phyloP scores from a whole-genome alignment of 2,329 filamentous ascomycete genomes.

The Raffaelea deltoideospora region DNA sequence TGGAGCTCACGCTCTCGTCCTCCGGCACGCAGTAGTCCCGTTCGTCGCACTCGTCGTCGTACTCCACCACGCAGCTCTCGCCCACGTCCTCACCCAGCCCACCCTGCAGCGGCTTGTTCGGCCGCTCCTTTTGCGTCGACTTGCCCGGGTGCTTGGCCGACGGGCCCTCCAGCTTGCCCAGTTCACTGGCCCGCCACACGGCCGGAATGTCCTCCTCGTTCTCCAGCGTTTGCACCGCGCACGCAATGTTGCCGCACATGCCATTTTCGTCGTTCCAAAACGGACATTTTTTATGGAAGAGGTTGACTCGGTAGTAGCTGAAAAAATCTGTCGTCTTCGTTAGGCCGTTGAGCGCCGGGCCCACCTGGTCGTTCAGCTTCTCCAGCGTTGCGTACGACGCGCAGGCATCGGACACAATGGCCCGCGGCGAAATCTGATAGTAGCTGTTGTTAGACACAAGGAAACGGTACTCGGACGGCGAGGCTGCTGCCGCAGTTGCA shows the following conservation, averaged over 20 bases:
- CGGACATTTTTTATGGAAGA: slow-evolving; percentile 87
- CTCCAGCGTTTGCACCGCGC: slow-evolving; percentile 86
- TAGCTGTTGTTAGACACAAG: slow-evolving; percentile 23
- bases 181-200: slow-evolving; percentile 81
- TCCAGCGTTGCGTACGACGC: slow-evolving; percentile 88
- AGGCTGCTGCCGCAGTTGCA: slow-evolving; percentile 4
- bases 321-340: slow-evolving; percentile 92
- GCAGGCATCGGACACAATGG: slow-evolving; percentile 87
- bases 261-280: slow-evolving; percentile 91
- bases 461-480: slow-evolving; percentile 10
- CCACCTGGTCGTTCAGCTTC: slow-evolving; percentile 60
- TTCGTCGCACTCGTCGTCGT: slow-evolving; percentile 92
- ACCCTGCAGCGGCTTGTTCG: slow-evolving; percentile 62
- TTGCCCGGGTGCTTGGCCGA: slow-evolving; percentile 77
- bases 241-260: slow-evolving; percentile 94
- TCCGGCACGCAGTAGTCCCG: slow-evolving; percentile 94
- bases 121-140: slow-evolving; percentile 54
- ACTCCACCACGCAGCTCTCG: slow-evolving; percentile 93
- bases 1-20: slow-evolving; percentile 71
- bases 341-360: slow-evolving; percentile 63
- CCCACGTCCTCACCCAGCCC: slow-evolving; percentile 73
- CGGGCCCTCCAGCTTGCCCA: slow-evolving; percentile 84
- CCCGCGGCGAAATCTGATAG: slow-evolving; percentile 65
- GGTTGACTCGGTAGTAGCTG: slow-evolving; percentile 87
- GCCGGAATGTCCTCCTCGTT: slow-evolving; percentile 87